Conservation (phyloP, 2,329 filamentous ascomycete species). For the Alternaria sp. region DNA sequence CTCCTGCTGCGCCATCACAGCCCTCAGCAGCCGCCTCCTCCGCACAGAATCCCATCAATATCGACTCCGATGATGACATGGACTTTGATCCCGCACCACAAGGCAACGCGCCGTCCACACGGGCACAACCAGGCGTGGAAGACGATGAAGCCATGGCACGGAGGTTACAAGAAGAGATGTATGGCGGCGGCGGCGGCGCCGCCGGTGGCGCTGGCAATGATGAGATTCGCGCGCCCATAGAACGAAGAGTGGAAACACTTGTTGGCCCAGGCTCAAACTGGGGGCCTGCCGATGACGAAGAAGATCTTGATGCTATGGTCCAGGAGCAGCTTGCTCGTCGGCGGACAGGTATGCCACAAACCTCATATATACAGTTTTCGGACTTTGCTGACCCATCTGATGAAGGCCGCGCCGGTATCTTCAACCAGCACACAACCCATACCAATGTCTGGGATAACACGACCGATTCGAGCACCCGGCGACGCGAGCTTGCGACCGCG, state of each 20-base stretch:
- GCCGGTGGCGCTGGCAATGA: constrained; percentile 52
- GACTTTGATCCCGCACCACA: constrained; percentile 55
- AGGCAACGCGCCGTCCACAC: constrained; percentile 34
- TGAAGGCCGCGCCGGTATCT: constrained; percentile 65
- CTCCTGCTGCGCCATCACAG: constrained; percentile 47
- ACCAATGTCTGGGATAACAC: constrained; percentile 68
- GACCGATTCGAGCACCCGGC: constrained; percentile 57
- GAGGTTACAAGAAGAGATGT: constrained; percentile 90
- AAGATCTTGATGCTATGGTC: constrained; percentile 68
- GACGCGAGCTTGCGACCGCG: constrained; percentile 65
- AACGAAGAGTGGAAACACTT: constrained; percentile 88
- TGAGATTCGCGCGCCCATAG: constrained; percentile 89
- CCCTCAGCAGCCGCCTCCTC: constrained; percentile 50
- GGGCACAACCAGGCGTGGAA: constrained; percentile 63
- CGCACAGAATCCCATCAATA: constrained; percentile 69
- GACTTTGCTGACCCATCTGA: constrained; percentile 39
- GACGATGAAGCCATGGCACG: constrained; percentile 95
- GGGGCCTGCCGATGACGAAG: constrained; percentile 56
- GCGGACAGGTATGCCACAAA: constrained; percentile 35
- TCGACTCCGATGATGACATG: constrained; percentile 79
- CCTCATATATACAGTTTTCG: constrained; percentile 24
- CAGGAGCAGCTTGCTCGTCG: constrained; percentile 70
- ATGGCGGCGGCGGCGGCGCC: constrained; percentile 61
- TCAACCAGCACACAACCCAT: constrained; percentile 69
- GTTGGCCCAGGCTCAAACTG: constrained; percentile 74